A percentile compares a stretch with the other conserved stretches of the same genome.
phyloP scores from a whole-genome alignment of 495 filamentous ascomycete genomes.

The Tuber melanosporum region DNA sequence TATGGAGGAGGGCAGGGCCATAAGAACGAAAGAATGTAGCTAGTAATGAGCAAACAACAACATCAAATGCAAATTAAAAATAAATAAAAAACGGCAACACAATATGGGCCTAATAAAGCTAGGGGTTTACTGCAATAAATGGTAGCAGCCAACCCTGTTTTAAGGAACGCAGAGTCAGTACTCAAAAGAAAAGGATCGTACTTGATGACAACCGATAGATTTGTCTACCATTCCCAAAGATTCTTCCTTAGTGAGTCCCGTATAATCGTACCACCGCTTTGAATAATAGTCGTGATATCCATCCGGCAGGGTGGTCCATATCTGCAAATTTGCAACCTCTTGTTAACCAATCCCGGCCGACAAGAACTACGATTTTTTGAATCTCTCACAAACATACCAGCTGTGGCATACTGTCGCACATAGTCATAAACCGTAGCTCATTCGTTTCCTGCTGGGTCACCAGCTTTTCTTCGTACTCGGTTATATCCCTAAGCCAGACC shows the following conservation, averaged over 20 bases:
- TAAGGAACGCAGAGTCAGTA: constrained; percentile 16
- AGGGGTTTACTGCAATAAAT: constrained; percentile 47
- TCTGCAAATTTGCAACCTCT: constrained; percentile 24
- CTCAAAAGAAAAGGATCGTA: not conserved
- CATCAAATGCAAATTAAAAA: not conserved
- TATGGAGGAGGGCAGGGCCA: not conserved
- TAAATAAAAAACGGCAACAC: not conserved
- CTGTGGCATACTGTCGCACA: constrained; percentile 65
- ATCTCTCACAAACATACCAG: constrained; percentile 45
- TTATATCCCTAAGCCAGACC: constrained; percentile 61
- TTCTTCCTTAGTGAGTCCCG: constrained; percentile 54
- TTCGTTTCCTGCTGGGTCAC: constrained; percentile 56
- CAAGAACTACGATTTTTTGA: not conserved
- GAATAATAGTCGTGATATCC: constrained; percentile 62
- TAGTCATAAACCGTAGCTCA: constrained; percentile 59
- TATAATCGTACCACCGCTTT: constrained; percentile 64
- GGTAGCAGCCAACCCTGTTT: constrained; percentile 43
- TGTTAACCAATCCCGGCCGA: not conserved
- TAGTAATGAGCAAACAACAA: not conserved
- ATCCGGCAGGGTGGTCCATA: constrained; percentile 58
- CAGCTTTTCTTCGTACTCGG: constrained; percentile 52
- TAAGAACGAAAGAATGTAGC: not conserved
- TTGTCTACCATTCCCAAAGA: constrained; percentile 43
- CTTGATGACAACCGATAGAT: constrained; percentile 10
- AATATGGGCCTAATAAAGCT: constrained; percentile 10